phyloP scores from a whole-genome alignment of 805 yeast species.

The Danielia reshetovae region DNA sequence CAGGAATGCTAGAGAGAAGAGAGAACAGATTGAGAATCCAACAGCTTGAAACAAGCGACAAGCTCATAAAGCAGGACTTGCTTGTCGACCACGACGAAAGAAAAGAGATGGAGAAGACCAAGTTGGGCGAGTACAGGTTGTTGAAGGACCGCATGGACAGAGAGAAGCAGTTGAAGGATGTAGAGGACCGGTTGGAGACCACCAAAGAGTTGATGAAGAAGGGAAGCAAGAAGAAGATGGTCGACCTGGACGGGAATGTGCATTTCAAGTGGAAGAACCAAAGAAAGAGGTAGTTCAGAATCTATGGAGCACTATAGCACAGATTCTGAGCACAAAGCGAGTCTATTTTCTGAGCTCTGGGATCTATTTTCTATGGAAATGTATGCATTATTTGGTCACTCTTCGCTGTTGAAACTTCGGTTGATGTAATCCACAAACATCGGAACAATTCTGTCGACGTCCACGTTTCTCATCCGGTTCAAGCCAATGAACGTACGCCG shows the following conservation, averaged over 20 bases:
- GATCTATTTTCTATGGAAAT: no score
- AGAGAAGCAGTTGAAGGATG: slow-evolving; percentile 60
- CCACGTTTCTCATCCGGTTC: slow-evolving; percentile 75
- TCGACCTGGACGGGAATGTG: slow-evolving; percentile 61
- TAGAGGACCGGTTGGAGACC: slow-evolving; percentile 67
- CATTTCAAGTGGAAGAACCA: slow-evolving; percentile 82
- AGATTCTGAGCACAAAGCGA: no score
- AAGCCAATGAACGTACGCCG: slow-evolving; percentile 79
- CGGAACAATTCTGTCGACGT: slow-evolving; percentile 60
- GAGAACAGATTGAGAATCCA: slow-evolving; percentile 67
- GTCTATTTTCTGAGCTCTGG: no score
- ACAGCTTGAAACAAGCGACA: slow-evolving; percentile 49
- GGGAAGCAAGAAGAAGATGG: slow-evolving; percentile 78
- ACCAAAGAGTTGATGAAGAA: slow-evolving; percentile 88
- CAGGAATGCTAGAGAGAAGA: slow-evolving; percentile 52
- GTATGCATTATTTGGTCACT: no score
- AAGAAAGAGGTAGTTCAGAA: slow-evolving; percentile 52
- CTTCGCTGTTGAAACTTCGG: slow-evolving; percentile 44
- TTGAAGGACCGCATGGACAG: slow-evolving; percentile 67
- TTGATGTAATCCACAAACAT: slow-evolving; percentile 77
- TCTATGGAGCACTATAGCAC: no score
- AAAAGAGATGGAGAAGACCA: slow-evolving; percentile 45
- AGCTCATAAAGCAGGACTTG: slow-evolving; percentile 25
- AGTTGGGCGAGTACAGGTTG: slow-evolving; percentile 55
- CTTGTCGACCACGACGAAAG: slow-evolving; percentile 27